A percentile compares a stretch with the other conserved stretches of the same genome.
These are phyloP conservation scores for Spiromastix sp. DNA, from an alignment of 2,329 filamentous ascomycete genomes.

Conservation along the genomic window DNA sequence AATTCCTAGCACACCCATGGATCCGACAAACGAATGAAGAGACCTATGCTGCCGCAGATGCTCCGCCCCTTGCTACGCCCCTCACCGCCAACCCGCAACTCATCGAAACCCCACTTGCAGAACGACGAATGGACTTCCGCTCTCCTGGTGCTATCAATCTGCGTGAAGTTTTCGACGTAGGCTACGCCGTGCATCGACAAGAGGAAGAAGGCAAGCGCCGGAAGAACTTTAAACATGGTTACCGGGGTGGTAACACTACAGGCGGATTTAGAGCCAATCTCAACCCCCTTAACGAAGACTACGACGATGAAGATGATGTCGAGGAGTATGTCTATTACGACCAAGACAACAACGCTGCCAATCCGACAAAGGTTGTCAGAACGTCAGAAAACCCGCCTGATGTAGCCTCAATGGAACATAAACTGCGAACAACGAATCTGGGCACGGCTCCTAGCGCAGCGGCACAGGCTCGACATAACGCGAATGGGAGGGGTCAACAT, in stretches of 20 bases:
- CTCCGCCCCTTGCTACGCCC: slow-evolving; percentile 61
- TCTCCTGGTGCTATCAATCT: slow-evolving; percentile 92
- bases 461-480: slow-evolving; percentile 48
- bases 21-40: slow-evolving; percentile 61
- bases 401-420: slow-evolving; percentile 70
- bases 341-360: slow-evolving; percentile 26
- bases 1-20: slow-evolving; percentile 95
- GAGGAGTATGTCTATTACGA: slow-evolving; percentile 39
- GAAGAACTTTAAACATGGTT: slow-evolving; percentile 67
- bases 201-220: slow-evolving; percentile 91
- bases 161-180: slow-evolving; percentile 93
- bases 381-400: slow-evolving; percentile 42
- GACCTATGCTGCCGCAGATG: slow-evolving; percentile 57
- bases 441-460: slow-evolving; percentile 47
- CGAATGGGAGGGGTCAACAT: slow-evolving; percentile 39
- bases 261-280: slow-evolving; percentile 53
- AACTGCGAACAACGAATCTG: slow-evolving; percentile 75
- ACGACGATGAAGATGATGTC: slow-evolving; percentile 57
- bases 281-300: slow-evolving; percentile 54
- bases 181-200: slow-evolving; percentile 93
- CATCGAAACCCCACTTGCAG: slow-evolving; percentile 47
- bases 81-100: slow-evolving; percentile 45
- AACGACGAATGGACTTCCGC: slow-evolving; percentile 78
- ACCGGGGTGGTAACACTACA: slow-evolving; percentile 43
- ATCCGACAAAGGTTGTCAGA: slow-evolving; percentile 59